These are phyloP conservation scores for Scutellaria barbata DNA, from an alignment of 257 asterid genomes.

Conservation along the genomic window DNA sequence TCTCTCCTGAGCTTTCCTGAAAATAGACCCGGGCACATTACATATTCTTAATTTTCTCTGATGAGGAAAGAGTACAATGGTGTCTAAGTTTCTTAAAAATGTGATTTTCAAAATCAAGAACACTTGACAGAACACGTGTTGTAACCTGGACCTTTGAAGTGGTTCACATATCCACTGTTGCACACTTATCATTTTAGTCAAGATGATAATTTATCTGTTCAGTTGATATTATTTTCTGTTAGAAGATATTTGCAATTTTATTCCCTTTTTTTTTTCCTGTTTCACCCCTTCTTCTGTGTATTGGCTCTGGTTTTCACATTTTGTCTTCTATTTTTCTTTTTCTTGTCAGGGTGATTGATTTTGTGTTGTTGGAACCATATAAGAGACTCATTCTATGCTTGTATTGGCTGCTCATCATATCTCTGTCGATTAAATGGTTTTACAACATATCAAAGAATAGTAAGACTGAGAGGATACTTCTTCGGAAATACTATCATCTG, in stretches of 20 bases:
- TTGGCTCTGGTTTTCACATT: constrained; percentile 23
- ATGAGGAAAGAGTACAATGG: not conserved
- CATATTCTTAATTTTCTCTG: too few relatives aligned
- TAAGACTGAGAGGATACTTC: constrained; percentile 90
- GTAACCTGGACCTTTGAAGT: constrained; percentile 12
- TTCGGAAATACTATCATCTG: constrained; percentile 95
- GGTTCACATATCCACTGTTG: not conserved
- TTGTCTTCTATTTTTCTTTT: constrained; percentile 25
- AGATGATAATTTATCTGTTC: too few relatives aligned
- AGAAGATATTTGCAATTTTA: not conserved
- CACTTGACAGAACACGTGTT: not conserved
- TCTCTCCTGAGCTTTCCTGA: constrained; percentile 23
- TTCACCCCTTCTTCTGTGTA: not conserved
- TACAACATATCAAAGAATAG: constrained; percentile 82
- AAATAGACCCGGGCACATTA: constrained; percentile 5
- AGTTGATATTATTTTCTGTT: too few relatives aligned
- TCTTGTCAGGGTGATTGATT: constrained; percentile 70
- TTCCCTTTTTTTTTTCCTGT: not conserved
- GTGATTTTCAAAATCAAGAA: not conserved
- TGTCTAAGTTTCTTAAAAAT: not conserved
- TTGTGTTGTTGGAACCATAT: constrained; percentile 78
- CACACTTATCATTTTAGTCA: not conserved
- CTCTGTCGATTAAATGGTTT: constrained; percentile 67
- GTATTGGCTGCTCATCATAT: constrained; percentile 81
- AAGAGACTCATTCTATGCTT: constrained; percentile 75